Conservation (phyloP, 495 filamentous ascomycete species). For the Friedmanniomyces simplex region DNA sequence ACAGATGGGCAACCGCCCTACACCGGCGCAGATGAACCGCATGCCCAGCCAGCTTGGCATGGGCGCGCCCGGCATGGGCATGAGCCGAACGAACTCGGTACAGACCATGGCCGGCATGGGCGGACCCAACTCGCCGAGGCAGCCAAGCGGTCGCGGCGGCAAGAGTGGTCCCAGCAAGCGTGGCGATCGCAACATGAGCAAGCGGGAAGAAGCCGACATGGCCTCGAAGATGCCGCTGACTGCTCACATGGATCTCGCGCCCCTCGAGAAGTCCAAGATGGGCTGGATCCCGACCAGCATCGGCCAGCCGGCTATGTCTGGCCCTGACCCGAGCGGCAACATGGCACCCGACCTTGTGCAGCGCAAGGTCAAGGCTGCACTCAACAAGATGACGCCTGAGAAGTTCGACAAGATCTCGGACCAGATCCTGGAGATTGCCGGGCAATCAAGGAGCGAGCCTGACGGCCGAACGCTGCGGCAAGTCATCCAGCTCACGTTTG, state of each 20-base stretch:
- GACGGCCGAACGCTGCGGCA: slow-evolving; percentile 93
- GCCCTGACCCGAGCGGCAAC: slow-evolving; percentile 47
- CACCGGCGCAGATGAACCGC: slow-evolving; percentile 43
- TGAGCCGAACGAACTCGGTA: slow-evolving; percentile 47
- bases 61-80: slow-evolving; percentile 14
- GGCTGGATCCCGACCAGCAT: slow-evolving; percentile 90
- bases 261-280: slow-evolving; percentile 53
- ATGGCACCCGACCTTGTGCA: slow-evolving; percentile 90
- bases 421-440: slow-evolving; percentile 85
- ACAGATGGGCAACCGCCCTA: slow-evolving; percentile 42
- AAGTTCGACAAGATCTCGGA: slow-evolving; percentile 94
- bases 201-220: slow-evolving; percentile 48
- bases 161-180: slow-evolving; percentile 25
- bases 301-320: slow-evolving; percentile 32
- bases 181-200: slow-evolving; percentile 44
- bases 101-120: slow-evolving; percentile 35
- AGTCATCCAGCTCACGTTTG: slow-evolving; percentile 96
- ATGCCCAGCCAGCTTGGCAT: slow-evolving; percentile 23
- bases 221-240: slow-evolving; percentile 86
- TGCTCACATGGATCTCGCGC: slow-evolving; percentile 65
- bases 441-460: slow-evolving; percentile 87
- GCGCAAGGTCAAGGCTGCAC: slow-evolving; percentile 92
- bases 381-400: slow-evolving; percentile 99
- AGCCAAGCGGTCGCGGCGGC: slow-evolving; percentile 47
- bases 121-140: slow-evolving; percentile 41